Conservation (phyloP, 148 eudicot species). For the Fagopyrum tataricum region DNA sequence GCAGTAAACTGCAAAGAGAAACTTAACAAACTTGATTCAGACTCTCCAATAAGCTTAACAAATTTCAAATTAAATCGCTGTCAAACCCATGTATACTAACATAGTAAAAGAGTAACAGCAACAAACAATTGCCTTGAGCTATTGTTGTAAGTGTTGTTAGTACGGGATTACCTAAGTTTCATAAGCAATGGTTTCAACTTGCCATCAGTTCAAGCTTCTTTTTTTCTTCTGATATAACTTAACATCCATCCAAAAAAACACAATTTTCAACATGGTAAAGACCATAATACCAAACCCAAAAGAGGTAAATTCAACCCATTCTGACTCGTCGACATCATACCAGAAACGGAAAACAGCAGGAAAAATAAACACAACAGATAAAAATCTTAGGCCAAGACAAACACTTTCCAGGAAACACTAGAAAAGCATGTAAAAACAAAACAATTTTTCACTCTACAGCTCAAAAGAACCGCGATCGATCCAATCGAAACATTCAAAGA, state of each 20-base stretch:
- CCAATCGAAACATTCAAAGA: constrained; percentile 1
- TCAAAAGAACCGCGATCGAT: not conserved
- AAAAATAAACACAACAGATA: not conserved
- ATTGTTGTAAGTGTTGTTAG: too few relatives aligned
- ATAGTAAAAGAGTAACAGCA: too few relatives aligned
- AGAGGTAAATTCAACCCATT: not conserved
- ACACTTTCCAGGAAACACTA: not conserved
- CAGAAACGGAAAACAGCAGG: not conserved
- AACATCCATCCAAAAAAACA: too few relatives aligned
- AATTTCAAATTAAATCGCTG: too few relatives aligned
- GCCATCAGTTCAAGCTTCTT: too few relatives aligned
- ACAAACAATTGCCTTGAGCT: too few relatives aligned
- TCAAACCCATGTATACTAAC: too few relatives aligned
- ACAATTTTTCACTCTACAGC: not conserved
- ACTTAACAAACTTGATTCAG: not conserved
- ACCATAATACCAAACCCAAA: not conserved
- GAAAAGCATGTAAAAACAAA: not conserved
- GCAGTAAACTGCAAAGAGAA: not conserved
- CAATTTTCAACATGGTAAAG: too few relatives aligned
- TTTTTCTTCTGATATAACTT: too few relatives aligned
- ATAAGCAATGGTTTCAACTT: too few relatives aligned
- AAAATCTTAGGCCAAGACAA: not conserved
- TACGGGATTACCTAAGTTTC: too few relatives aligned
- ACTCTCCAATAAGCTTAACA: not conserved
- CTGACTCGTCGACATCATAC: not conserved